Conservation (phyloP, 768 basidiomycete species). For the Phanerochaete sordida region DNA sequence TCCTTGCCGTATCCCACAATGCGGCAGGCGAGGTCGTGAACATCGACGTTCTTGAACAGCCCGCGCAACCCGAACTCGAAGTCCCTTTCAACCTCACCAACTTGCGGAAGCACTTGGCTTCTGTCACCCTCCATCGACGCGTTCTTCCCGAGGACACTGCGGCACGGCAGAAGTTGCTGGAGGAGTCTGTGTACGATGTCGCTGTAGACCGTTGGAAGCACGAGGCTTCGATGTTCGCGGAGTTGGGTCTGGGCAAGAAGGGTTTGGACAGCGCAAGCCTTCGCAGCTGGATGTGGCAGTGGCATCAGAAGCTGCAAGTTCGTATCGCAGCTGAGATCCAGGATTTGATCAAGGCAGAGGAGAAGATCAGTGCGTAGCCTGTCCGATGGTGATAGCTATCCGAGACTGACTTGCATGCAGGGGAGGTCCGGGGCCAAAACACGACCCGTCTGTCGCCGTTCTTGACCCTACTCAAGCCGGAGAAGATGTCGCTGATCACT, state of each 20-base stretch:
- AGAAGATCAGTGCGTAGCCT: slow-evolving; percentile 15
- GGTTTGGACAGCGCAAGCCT: slow-evolving; percentile 48
- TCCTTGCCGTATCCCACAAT: slow-evolving; percentile 12
- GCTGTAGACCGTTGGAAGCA: slow-evolving; percentile 68
- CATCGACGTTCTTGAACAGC: slow-evolving; percentile 17
- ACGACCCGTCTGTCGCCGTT: slow-evolving; percentile 70
- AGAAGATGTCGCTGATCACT: slow-evolving; percentile 82
- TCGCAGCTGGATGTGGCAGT: slow-evolving; percentile 82
- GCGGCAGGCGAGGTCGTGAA: slow-evolving; percentile 20
- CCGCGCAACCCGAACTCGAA: slow-evolving; percentile 28
- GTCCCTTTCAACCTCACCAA: slow-evolving; percentile 75
- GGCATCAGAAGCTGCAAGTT: slow-evolving; percentile 61
- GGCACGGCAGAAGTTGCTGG: slow-evolving; percentile 76
- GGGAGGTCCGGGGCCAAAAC: no score
- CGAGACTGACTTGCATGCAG: no score
- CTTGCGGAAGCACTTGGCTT: slow-evolving; percentile 64
- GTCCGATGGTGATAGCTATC: no score
- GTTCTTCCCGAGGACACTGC: slow-evolving; percentile 65
- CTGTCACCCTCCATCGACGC: slow-evolving; percentile 59
- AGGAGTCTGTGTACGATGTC: slow-evolving; percentile 83
- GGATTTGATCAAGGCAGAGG: slow-evolving; percentile 39
- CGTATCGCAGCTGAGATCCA: slow-evolving; percentile 51
- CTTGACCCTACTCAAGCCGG: slow-evolving; percentile 67
- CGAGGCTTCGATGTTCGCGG: slow-evolving; percentile 54
- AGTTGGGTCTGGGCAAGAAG: slow-evolving; percentile 50